phyloP scores from a whole-genome alignment of 2,329 filamentous ascomycete genomes.

The Penicillium sp. region DNA sequence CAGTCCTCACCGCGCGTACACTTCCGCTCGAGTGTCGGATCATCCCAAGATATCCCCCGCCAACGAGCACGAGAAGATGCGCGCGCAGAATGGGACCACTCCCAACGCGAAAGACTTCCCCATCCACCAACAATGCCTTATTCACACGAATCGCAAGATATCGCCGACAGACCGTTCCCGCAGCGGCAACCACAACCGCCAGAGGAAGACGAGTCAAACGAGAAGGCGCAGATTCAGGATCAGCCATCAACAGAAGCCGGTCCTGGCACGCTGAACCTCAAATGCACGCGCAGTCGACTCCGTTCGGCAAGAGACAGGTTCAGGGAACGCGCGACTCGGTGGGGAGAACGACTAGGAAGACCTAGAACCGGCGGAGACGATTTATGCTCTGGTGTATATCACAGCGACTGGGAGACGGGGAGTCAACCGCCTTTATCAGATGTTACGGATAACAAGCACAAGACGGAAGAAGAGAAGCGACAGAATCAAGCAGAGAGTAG shows the following conservation, averaged over 20 bases:
- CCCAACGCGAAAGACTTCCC: conserved; percentile 13
- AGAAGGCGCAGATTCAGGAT: not conserved
- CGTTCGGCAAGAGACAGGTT: conserved; percentile 3
- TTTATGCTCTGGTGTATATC: conserved; percentile 27
- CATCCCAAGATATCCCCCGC: conserved; percentile 3
- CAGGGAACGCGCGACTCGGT: conserved; percentile 16
- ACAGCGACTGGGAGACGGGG: conserved; percentile 32
- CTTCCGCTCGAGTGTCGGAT: conserved; percentile 19
- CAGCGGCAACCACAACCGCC: too few species aligned
- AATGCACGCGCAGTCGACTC: conserved; percentile 3
- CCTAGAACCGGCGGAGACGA: conserved; percentile 30
- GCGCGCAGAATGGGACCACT: conserved; percentile 15
- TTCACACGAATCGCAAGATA: conserved; percentile 31
- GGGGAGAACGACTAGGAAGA: conserved; percentile 29
- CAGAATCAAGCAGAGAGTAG: conserved; percentile 29
- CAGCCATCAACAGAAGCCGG: too few species aligned
- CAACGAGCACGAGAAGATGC: conserved; percentile 8
- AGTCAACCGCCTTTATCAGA: conserved; percentile 30
- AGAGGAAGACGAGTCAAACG: too few species aligned
- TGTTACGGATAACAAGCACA: conserved; percentile 36
- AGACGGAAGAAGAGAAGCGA: conserved; percentile 32
- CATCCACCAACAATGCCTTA: conserved; percentile 26
- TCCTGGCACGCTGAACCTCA: not conserved
- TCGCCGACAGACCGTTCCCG: conserved; percentile 28
- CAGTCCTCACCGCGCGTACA: conserved; percentile 14